A percentile compares a stretch with the other conserved stretches of the same genome.
phyloP scores from a whole-genome alignment of 305 asterid genomes.

The Vinca major region DNA sequence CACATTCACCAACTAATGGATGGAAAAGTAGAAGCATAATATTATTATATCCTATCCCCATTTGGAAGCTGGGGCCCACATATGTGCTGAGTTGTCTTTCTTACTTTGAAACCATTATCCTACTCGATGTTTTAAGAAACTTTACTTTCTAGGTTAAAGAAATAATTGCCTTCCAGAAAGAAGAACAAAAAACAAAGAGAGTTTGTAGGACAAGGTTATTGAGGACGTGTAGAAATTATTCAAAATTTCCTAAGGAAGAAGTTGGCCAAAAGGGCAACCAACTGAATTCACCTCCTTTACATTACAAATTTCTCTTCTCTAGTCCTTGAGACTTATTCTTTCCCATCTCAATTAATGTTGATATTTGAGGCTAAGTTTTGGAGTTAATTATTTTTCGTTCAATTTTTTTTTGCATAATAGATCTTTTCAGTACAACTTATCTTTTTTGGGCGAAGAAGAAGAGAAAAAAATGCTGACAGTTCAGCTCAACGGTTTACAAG shows the following conservation, averaged over 20 bases:
- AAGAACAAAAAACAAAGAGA: neutral
- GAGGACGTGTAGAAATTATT: neutral
- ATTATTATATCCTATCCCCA: neutral
- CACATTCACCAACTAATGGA: neutral
- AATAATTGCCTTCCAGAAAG: neutral
- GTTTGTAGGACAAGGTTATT: neutral
- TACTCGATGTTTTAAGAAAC: neutral
- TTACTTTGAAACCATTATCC: neutral
- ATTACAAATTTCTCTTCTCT: neutral
- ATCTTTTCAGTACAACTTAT: constrained; percentile 46
- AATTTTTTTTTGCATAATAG: constrained; percentile 42
- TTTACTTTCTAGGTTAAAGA: neutral
- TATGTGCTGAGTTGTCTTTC: neutral
- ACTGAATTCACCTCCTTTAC: constrained; percentile 9
- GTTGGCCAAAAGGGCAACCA: neutral
- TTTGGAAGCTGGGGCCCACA: neutral
- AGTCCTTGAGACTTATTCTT: constrained; percentile 25
- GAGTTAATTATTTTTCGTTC: constrained; percentile 50
- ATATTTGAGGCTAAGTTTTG: constrained; percentile 25
- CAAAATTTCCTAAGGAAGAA: neutral
- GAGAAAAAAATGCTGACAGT: constrained; percentile 50
- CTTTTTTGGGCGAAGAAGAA: constrained; percentile 60
- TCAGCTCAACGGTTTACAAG: constrained; percentile 46
- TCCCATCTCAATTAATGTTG: constrained; percentile 21
- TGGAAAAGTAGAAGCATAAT: neutral